Conservation (phyloP, 441 rosid species). For the Flueggea neowawraea region DNA sequence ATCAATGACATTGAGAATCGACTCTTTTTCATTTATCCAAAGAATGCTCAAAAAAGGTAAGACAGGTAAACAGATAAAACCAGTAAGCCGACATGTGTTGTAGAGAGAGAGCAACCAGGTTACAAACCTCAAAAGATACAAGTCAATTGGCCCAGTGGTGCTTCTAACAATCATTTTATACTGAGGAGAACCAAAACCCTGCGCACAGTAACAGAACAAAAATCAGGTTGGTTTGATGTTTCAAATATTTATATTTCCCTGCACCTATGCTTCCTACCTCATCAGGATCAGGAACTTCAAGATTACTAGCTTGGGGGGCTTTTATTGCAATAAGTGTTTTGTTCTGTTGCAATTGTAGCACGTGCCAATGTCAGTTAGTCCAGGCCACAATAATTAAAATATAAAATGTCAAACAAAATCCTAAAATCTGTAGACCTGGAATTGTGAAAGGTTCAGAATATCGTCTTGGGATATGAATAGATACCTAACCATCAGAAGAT, state of each 20-base stretch:
- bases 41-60: too few relatives aligned
- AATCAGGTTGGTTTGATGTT: constrained; percentile 7
- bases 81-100: too few relatives aligned
- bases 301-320: constrained; percentile 75
- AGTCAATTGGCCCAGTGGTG: constrained; percentile 63
- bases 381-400: constrained; percentile 1
- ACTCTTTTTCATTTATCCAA: too few relatives aligned
- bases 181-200: constrained; percentile 53
- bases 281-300: constrained; percentile 89
- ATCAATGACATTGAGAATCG: too few relatives aligned
- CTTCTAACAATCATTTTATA: constrained; percentile 75
- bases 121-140: constrained; percentile 64
- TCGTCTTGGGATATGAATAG: constrained; percentile 72
- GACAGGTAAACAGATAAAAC: too few relatives aligned
- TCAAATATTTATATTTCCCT: constrained; percentile 6
- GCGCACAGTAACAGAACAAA: constrained; percentile 17
- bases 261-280: constrained; percentile 37
- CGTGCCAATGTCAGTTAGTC: constrained; percentile 6
- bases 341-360: constrained; percentile 39
- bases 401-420: constrained; percentile 5
- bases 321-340: constrained; percentile 64
- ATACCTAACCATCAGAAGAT: constrained; percentile 39
- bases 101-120: not conserved
- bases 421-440: constrained; percentile 44
- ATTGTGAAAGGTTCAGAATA: constrained; percentile 50